phyloP scores from a whole-genome alignment of 805 yeast genomes.

The Saccharomycopsis sp. region DNA sequence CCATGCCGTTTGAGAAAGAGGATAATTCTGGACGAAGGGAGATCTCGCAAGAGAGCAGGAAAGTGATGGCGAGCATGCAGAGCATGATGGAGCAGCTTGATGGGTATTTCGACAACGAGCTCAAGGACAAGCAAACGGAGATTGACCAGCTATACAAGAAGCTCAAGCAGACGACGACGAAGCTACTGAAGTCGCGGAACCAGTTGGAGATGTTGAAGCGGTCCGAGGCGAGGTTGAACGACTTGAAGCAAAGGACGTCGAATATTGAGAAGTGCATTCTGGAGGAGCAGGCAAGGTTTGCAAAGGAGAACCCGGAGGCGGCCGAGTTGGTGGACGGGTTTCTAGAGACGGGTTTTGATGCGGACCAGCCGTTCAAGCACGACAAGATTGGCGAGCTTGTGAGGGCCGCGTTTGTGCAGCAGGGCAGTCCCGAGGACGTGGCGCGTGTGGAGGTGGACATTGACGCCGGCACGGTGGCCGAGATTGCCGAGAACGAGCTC shows the following conservation, averaged over 20 bases:
- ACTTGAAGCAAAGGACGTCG: conserved; percentile 44
- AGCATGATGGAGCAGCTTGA: conserved; percentile 44
- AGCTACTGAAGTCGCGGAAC: conserved; percentile 39
- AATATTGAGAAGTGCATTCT: conserved; percentile 55
- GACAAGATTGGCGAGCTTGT: conserved; percentile 49
- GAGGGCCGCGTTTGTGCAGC: conserved; percentile 31
- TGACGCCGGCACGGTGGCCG: conserved; percentile 19
- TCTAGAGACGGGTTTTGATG: conserved; percentile 41
- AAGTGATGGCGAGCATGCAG: conserved; percentile 43
- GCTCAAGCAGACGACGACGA: conserved; percentile 47
- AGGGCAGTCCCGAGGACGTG: not conserved
- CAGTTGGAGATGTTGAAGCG: conserved; percentile 45
- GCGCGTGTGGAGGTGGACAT: not conserved
- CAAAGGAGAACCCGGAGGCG: conserved; percentile 33
- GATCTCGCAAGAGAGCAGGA: conserved; percentile 29
- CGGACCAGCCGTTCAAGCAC: conserved; percentile 86
- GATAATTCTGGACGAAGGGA: no score
- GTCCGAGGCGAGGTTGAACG: conserved; percentile 35
- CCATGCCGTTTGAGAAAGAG: conserved; percentile 4
- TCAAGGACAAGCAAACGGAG: conserved; percentile 41
- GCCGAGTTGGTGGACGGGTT: conserved; percentile 34
- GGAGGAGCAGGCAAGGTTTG: conserved; percentile 53
- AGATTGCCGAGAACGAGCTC: conserved; percentile 25
- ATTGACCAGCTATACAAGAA: conserved; percentile 46
- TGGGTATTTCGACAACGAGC: conserved; percentile 49